These are phyloP conservation scores for Juncus effusus DNA, from an alignment of 176 grass and related monocot species.

Conservation along the genomic window DNA sequence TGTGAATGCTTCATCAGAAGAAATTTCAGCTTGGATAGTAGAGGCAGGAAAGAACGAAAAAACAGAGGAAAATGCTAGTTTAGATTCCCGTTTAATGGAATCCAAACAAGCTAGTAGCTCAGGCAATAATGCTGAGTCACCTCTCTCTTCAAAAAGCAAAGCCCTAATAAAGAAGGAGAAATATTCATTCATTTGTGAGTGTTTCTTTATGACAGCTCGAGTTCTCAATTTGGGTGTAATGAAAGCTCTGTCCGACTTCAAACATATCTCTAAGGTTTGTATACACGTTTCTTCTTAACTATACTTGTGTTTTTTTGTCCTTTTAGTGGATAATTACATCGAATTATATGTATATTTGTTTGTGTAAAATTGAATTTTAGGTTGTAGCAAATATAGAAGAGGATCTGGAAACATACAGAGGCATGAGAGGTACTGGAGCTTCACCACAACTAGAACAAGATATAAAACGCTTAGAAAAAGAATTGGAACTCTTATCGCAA, in stretches of 20 bases:
- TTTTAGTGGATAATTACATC: no score
- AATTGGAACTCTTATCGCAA: slow-evolving; percentile 71
- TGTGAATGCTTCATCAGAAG: slow-evolving; percentile 91
- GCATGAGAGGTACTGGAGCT: slow-evolving; percentile 71
- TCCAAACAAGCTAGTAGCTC: slow-evolving; percentile 69
- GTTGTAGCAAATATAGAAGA: slow-evolving; percentile 69
- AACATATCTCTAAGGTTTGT: slow-evolving; percentile 83
- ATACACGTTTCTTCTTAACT: slow-evolving; percentile 17
- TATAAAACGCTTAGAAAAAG: slow-evolving; percentile 82
- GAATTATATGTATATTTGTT: neutral
- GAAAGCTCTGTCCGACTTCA: slow-evolving; percentile 88
- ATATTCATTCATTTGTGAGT: slow-evolving; percentile 92
- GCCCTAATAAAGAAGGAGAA: slow-evolving; percentile 60
- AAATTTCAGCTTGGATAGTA: slow-evolving; percentile 64
- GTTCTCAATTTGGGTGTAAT: slow-evolving; percentile 90
- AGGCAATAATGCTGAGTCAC: slow-evolving; percentile 29
- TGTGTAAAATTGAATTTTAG: slow-evolving; percentile 42
- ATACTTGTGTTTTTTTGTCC: neutral
- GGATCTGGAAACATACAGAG: slow-evolving; percentile 66
- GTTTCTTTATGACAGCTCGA: slow-evolving; percentile 95
- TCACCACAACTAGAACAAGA: slow-evolving; percentile 85
- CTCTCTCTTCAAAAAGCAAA: slow-evolving; percentile 33
- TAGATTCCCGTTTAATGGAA: slow-evolving; percentile 39
- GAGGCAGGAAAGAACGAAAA: slow-evolving; percentile 45
- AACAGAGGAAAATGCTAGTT: slow-evolving; percentile 40